Evolutionary conservation across 1,284 basidiomycete species (phyloP).

Genomic region (Blastosporella zonata): DNA sequence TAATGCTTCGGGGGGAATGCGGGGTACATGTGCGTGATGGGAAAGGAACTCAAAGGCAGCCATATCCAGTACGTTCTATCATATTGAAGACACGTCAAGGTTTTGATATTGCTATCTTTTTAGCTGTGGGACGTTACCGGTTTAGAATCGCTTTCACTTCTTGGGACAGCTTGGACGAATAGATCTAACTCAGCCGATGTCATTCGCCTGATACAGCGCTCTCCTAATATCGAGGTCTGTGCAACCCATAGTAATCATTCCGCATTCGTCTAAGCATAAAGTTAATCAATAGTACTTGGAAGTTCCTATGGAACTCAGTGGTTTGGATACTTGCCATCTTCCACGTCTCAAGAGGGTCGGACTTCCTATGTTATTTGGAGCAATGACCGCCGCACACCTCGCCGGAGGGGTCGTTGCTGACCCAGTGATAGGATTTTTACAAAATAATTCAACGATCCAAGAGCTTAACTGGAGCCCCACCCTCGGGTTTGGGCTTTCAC

Average conservation of each 20-base stretch:
- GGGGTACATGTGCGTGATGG: constrained; percentile 31
- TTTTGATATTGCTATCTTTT: background rate
- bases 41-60: constrained; percentile 21
- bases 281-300: constrained; percentile 32
- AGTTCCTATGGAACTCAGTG: constrained; percentile 40
- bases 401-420: constrained; percentile 20
- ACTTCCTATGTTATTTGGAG: constrained; percentile 15
- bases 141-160: constrained; percentile 35
- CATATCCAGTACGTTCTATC: constrained; percentile 35
- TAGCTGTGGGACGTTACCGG: constrained; percentile 41
- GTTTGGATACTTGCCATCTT: constrained; percentile 33
- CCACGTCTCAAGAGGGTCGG: constrained; percentile 33
- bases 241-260: background rate
- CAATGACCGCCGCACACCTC: constrained; percentile 21
- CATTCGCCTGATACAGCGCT: constrained; percentile 33
- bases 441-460: constrained; percentile 39
- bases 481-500: constrained; percentile 16
- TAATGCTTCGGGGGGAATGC: constrained; percentile 37
- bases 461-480: constrained; percentile 40
- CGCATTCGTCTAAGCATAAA: background rate
- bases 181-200: constrained; percentile 32
- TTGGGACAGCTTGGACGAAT: constrained; percentile 38
- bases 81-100: background rate
- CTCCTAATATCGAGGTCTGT: constrained; percentile 36
- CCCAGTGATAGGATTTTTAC: constrained; percentile 36